Conservation (phyloP, 441 rosid genomes). For the Pelargonium fulgidum region DNA sequence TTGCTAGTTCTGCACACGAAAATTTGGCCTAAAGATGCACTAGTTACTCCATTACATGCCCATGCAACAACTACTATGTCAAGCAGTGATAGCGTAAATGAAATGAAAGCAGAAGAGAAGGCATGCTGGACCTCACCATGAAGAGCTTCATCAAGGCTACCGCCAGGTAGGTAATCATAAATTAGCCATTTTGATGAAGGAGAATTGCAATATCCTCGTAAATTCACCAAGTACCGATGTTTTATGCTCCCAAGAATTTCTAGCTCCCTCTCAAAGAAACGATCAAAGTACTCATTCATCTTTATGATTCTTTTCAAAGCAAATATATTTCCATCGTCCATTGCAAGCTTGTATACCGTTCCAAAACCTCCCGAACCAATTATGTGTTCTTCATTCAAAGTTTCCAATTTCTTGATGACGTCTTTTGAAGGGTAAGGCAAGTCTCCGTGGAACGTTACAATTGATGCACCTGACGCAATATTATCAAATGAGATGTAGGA, state of each 20-base stretch:
- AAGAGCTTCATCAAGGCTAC: slow-evolving; percentile 97
- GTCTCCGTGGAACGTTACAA: slow-evolving; percentile 97
- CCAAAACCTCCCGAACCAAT: slow-evolving; percentile 96
- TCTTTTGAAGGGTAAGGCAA: slow-evolving; percentile 94
- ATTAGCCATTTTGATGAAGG: slow-evolving; percentile 85
- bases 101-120: neutral
- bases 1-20: neutral
- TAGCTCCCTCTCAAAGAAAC: slow-evolving; percentile 94
- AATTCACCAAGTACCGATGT: slow-evolving; percentile 84
- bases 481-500: slow-evolving; percentile 11
- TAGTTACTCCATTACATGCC: neutral
- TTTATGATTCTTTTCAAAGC: slow-evolving; percentile 85
- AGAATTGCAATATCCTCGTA: slow-evolving; percentile 97
- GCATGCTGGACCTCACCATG: slow-evolving; percentile 50
- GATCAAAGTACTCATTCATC: slow-evolving; percentile 88
- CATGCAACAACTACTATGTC: neutral
- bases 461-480: slow-evolving; percentile 70
- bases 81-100: neutral
- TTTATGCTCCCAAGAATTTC: slow-evolving; percentile 98
- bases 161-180: slow-evolving; percentile 89
- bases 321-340: slow-evolving; percentile 93
- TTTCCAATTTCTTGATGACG: slow-evolving; percentile 76
- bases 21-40: neutral
- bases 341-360: slow-evolving; percentile 83
- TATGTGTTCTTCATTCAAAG: slow-evolving; percentile 72